Percentiles rank a stretch among this genome's conserved stretches.
phyloP scores from a whole-genome alignment of 2,329 filamentous ascomycete genomes.

The Xylaria arbuscula region DNA sequence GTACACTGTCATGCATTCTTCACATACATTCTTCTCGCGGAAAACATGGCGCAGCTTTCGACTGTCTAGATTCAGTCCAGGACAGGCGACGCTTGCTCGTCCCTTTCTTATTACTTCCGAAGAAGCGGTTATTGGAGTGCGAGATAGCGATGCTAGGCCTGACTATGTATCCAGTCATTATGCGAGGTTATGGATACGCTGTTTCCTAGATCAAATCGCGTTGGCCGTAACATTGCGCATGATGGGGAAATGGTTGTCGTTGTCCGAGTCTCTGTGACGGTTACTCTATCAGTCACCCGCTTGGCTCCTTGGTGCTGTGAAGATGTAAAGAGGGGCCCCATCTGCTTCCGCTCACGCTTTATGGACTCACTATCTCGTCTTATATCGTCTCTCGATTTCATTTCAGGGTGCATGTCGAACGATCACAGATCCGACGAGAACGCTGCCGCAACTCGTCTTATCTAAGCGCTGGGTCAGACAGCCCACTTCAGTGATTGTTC shows the following conservation, averaged over 20 bases:
- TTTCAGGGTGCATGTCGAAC: neutral
- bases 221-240: too few relatives aligned
- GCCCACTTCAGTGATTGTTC: neutral
- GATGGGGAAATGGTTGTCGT: too few relatives aligned
- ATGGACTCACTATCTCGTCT: neutral
- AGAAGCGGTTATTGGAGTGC: neutral
- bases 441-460: neutral
- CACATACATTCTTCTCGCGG: too few relatives aligned
- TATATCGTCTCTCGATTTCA: neutral
- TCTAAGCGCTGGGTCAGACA: neutral
- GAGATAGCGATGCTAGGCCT: too few relatives aligned
- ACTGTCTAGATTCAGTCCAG: neutral
- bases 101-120: neutral
- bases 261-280: too few relatives aligned
- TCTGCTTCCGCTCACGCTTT: neutral
- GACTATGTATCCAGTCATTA: too few relatives aligned
- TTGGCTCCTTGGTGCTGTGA: neutral
- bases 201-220: too few relatives aligned
- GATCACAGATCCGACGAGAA: neutral
- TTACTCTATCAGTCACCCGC: too few relatives aligned
- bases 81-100: neutral
- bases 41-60: neutral
- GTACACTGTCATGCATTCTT: neutral
- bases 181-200: too few relatives aligned
- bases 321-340: neutral